phyloP scores from a whole-genome alignment of 2,329 filamentous ascomycete species.

The Sclerotinia subarctica region DNA sequence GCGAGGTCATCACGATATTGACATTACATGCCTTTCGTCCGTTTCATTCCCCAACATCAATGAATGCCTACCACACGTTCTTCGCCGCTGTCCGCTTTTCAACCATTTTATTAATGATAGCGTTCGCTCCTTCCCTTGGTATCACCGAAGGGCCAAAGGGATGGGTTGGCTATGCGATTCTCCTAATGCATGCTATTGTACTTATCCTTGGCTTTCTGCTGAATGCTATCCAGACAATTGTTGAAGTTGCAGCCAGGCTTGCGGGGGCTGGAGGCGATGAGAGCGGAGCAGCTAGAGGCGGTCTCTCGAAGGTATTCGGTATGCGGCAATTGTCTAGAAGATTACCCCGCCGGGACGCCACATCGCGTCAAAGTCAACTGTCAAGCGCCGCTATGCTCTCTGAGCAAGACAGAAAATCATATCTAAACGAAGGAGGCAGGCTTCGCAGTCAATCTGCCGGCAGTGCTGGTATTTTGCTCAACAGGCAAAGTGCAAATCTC shows the following conservation, averaged over 20 bases:
- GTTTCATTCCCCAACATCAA: conserved; percentile 86
- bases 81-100: conserved; percentile 76
- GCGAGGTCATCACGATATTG: conserved; percentile 85
- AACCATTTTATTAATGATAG: conserved; percentile 70
- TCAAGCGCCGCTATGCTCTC: conserved; percentile 79
- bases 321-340: conserved; percentile 83
- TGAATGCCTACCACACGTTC: conserved; percentile 92
- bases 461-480: conserved; percentile 59
- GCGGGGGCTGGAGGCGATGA: conserved; percentile 79
- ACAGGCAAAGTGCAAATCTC: conserved; percentile 51
- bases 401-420: conserved; percentile 64
- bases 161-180: conserved; percentile 92
- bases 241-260: conserved; percentile 82
- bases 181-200: conserved; percentile 80
- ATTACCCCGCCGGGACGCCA: conserved; percentile 58
- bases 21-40: conserved; percentile 87
- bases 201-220: conserved; percentile 90
- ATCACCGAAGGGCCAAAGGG: conserved; percentile 78
- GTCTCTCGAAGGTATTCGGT: conserved; percentile 84
- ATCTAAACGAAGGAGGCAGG: conserved; percentile 49
- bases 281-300: conserved; percentile 70
- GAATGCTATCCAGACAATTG: conserved; percentile 83
- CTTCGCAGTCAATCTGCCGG: conserved; percentile 60
- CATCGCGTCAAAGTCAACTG: conserved; percentile 74
- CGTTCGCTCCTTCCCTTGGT: conserved; percentile 80